phyloP scores from a whole-genome alignment of 2,329 filamentous ascomycete species.

The Endothia cerciana region DNA sequence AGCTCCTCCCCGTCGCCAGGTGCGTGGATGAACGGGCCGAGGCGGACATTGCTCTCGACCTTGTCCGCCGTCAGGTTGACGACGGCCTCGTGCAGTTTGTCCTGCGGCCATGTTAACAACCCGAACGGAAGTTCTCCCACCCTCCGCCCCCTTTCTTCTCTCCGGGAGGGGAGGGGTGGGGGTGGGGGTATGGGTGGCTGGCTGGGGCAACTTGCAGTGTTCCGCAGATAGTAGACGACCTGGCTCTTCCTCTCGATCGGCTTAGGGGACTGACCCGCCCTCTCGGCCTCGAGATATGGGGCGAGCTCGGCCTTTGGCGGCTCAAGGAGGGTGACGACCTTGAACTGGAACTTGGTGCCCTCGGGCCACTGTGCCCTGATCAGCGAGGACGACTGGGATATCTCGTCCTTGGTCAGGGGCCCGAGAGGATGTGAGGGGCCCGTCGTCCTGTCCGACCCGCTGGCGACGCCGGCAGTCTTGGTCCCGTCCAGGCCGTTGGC shows the following conservation, averaged over 20 bases:
- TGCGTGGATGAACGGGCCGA: conserved; percentile 62
- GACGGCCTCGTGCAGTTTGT: conserved; percentile 65
- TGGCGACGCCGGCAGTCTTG: conserved; percentile 4
- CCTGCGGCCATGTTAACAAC: conserved; percentile 41
- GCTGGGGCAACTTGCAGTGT: conserved; percentile 52
- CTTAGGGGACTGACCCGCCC: conserved; percentile 43
- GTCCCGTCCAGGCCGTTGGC: too few species aligned
- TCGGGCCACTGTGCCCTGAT: conserved; percentile 59
- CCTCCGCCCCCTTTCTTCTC: too few species aligned
- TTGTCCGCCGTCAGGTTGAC: conserved; percentile 53
- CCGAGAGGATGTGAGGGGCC: conserved; percentile 57
- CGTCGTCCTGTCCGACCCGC: conserved; percentile 6
- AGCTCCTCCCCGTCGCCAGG: conserved; percentile 65
- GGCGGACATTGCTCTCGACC: conserved; percentile 61
- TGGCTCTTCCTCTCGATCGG: conserved; percentile 55
- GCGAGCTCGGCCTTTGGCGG: conserved; percentile 57
- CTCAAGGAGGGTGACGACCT: conserved; percentile 63
- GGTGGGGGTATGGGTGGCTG: too few species aligned
- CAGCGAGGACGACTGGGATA: conserved; percentile 52
- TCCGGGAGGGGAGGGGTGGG: neutral
- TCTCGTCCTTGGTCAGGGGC: conserved; percentile 61
- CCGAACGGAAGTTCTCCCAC: too few species aligned
- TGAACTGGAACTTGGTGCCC: conserved; percentile 62
- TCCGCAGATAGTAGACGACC: conserved; percentile 61
- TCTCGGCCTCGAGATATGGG: conserved; percentile 54